Conservation (phyloP, 2,329 filamentous ascomycete genomes). For the Scedosporium minutisporum region DNA sequence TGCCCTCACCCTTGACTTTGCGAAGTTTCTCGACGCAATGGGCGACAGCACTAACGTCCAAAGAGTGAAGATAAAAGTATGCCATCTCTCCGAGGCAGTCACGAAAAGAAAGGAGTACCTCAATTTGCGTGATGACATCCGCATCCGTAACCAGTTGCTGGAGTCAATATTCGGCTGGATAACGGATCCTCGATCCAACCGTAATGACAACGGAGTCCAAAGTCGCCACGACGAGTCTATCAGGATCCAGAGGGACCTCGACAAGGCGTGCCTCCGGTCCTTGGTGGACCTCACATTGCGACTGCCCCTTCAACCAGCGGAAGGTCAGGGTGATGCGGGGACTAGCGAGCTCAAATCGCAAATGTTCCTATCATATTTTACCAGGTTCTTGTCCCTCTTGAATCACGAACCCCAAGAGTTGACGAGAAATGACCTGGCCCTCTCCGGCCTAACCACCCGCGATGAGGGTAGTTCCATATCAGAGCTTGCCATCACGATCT, state of each 20-base stretch:
- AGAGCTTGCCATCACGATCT: constrained; percentile 56
- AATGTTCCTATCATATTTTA: constrained; percentile 65
- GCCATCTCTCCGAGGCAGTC: constrained; percentile 56
- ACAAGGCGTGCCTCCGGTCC: constrained; percentile 54
- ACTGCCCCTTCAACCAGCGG: constrained; percentile 54
- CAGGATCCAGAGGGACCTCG: constrained; percentile 54
- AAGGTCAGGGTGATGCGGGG: constrained; percentile 55
- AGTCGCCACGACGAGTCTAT: constrained; percentile 46
- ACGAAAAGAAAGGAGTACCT: constrained; percentile 58
- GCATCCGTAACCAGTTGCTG: constrained; percentile 58
- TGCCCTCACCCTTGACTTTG: constrained; percentile 53
- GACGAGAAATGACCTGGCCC: constrained; percentile 1
- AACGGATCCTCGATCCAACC: constrained; percentile 46
- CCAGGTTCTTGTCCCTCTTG: constrained; percentile 55
- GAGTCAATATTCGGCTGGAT: constrained; percentile 64
- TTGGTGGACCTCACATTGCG: constrained; percentile 59
- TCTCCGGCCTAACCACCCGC: constrained; percentile 24
- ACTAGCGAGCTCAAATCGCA: constrained; percentile 60
- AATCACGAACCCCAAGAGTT: constrained; percentile 38
- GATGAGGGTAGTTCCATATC: constrained; percentile 47
- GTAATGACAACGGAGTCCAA: constrained; percentile 26
- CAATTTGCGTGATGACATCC: constrained; percentile 58
- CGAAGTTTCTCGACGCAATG: constrained; percentile 53
- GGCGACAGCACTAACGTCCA: constrained; percentile 46
- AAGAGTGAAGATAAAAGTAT: constrained; percentile 60